Evolutionary conservation across 345 rosid species (phyloP), one percentile per base, ranked within the genome.

Genomic region (Euphorbia pulcherrima): DNA sequence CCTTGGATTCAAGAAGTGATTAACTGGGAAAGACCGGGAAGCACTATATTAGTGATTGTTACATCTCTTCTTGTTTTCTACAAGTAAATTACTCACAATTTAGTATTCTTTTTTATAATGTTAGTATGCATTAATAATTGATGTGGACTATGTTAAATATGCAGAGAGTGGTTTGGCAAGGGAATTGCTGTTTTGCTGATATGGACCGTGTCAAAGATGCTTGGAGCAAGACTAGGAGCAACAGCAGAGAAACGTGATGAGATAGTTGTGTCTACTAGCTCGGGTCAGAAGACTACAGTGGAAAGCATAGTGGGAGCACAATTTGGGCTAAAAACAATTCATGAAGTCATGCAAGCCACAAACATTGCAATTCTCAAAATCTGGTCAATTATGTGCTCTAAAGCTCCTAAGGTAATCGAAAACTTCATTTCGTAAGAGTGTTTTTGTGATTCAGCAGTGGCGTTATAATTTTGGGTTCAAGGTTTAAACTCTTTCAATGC

Each of bases 251-350:
- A 71, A 82, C 59, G 59, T 37, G 73, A 81, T 5, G 92, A 87
- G 75, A 78, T 91, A 63, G 85, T 86, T 5, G 89, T 94, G 46
- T 77, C 79, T 75, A 85, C 86, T 0, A 86, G 80, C 24, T 80
- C 85, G 0, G 85, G 86, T 44, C 91, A 87, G 74, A 67, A 68
- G 68, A 75, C 80, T 20, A 72, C 90, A 26, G 75, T 87, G 48
- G 96, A 91, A 62, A 89, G 82, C 83, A 81, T 94, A 40, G 90
- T 94, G 40, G 82, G 95, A 12, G 96, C 96, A 62, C 97, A 94
- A 61, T 74, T 77, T 56, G 87, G 92, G 7, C 69, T 89, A 68
- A 76, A 77, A 56, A 74, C 82, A 35, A 21, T 81, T 69, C 83
- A 85, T 24, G 87, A 82, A 80, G 58, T 84, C 53, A 74, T 91